Percentiles rank a stretch among this genome's conserved stretches.
Conservation (phyloP, 139 green algal species). For the Astrephomene gubernaculifera region DNA sequence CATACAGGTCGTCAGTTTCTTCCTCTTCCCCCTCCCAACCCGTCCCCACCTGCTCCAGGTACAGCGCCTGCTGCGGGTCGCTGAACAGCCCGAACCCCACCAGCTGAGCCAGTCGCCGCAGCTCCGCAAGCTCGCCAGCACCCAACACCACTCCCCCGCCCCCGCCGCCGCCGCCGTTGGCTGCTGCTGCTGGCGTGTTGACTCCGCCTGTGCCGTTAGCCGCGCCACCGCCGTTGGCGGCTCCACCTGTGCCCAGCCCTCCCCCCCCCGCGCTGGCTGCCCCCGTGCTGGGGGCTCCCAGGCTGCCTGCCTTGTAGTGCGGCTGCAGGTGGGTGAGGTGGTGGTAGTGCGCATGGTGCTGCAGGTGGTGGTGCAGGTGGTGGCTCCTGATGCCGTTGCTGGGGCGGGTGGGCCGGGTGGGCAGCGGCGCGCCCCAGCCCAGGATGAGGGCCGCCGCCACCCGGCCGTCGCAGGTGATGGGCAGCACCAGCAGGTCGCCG, state of each 20-base stretch:
- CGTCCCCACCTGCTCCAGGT: constrained; percentile 8
- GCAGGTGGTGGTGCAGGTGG: background rate
- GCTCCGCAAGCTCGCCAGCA: background rate
- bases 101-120: constrained; percentile 19
- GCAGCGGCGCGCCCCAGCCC: constrained; percentile 1
- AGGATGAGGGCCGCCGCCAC: constrained; percentile 7
- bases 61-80: constrained; percentile 5
- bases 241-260: background rate
- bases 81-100: constrained; percentile 19
- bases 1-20: no score
- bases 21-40: background rate
- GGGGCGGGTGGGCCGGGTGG: background rate
- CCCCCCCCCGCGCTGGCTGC: background rate
- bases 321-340: background rate
- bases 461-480: background rate
- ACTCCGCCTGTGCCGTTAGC: no score
- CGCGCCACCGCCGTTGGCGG: no score
- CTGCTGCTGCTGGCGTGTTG: constrained; percentile 1
- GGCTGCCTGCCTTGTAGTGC: background rate
- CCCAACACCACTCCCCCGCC: background rate
- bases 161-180: background rate
- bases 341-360: background rate
- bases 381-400: background rate
- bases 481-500: background rate
- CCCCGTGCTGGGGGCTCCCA: background rate